phyloP scores from a whole-genome alignment of 169 alveolate genomes.

The Perkinsus chesapeaki region DNA sequence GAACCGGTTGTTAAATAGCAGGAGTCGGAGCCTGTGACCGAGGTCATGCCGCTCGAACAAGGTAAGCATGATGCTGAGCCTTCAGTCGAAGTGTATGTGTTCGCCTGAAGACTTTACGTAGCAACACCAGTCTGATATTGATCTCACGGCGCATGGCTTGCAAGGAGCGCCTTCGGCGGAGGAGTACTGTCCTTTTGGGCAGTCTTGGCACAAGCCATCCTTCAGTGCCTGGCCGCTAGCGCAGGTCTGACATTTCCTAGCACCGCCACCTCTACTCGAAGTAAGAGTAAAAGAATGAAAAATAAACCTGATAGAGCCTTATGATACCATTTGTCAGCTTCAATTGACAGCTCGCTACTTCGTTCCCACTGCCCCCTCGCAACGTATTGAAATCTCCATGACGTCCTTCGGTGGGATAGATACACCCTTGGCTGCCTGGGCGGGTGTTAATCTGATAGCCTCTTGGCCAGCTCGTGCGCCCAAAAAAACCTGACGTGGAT shows the following conservation, averaged over 20 bases:
- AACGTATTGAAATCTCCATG: background rate
- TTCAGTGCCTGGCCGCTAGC: background rate
- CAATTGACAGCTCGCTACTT: background rate
- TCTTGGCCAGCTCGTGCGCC: background rate
- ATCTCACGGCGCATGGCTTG: background rate
- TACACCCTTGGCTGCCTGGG: background rate
- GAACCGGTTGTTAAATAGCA: too few relatives aligned
- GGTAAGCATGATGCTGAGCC: background rate
- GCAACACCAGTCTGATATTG: background rate
- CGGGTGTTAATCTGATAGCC: background rate
- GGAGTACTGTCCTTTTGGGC: background rate
- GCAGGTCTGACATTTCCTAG: background rate
- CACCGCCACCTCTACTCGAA: background rate
- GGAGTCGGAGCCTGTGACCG: background rate
- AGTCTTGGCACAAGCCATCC: background rate
- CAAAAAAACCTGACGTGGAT: background rate
- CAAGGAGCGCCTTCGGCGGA: background rate
- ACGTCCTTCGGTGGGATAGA: background rate
- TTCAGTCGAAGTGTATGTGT: background rate
- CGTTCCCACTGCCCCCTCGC: background rate
- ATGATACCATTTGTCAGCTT: background rate
- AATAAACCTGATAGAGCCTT: background rate
- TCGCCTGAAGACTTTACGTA: background rate
- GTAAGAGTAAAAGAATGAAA: background rate
- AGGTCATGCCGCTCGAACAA: background rate